Conservation (phyloP, 139 green algal genomes). For the Haematococcus lacustris region DNA sequence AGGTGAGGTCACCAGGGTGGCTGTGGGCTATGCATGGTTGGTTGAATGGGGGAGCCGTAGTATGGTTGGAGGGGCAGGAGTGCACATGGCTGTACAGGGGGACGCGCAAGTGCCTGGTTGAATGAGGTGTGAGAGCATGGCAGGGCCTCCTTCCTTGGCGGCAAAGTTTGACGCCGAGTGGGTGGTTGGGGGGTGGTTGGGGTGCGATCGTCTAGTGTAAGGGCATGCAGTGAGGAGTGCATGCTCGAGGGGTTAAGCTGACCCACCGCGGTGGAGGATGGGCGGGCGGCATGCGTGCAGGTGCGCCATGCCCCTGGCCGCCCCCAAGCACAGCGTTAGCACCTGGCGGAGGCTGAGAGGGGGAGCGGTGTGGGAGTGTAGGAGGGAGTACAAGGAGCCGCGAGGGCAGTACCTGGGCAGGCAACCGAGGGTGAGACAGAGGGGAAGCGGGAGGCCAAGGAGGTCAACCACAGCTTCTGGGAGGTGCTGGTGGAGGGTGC, state of each 20-base stretch:
- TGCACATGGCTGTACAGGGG: too few species aligned
- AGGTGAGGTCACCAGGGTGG: too few species aligned
- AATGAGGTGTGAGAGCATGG: too few species aligned
- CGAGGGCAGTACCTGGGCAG: conserved; percentile 20
- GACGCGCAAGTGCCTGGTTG: too few species aligned
- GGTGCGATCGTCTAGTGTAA: background rate
- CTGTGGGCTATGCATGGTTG: too few species aligned
- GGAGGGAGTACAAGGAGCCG: conserved; percentile 47
- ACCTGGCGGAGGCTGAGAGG: conserved; percentile 31
- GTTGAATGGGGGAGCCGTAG: too few species aligned
- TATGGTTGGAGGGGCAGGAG: too few species aligned
- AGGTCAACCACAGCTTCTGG: too few species aligned
- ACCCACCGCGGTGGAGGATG: conserved; percentile 43
- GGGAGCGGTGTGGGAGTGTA: conserved; percentile 27
- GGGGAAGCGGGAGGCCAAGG: too few species aligned
- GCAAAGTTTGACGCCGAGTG: background rate
- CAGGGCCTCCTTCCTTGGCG: background rate
- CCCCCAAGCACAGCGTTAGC: conserved; percentile 41
- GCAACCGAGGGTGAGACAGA: too few species aligned
- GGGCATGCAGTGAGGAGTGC: background rate
- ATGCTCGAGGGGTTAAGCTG: background rate
- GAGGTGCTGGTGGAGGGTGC: too few species aligned
- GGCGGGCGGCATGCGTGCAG: conserved; percentile 46
- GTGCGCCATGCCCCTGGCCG: conserved; percentile 52
- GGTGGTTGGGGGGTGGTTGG: background rate